Base-by-base conservation (phyloP, 2,329 filamentous ascomycete species). In the Verticillium tricorpus region DNA sequence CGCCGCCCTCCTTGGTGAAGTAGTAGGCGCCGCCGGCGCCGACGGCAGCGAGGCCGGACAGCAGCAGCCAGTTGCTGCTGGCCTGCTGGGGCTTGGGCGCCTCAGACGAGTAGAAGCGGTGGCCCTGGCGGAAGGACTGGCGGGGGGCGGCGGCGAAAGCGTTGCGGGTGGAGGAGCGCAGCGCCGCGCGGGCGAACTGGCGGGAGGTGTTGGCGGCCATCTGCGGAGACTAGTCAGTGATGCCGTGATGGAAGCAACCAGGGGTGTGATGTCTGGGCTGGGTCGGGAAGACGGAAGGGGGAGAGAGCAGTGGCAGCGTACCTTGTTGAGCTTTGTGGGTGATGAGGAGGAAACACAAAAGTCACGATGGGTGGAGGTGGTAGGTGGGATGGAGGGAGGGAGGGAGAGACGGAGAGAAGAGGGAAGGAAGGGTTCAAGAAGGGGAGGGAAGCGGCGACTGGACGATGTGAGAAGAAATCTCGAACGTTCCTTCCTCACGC, bases 91-190 rank as follows among this genome's bases (percentile, higher is more conserved):
- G 77, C 75, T 84, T 81, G 69, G 80, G 77, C 60, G 86, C 78
- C 77, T 87, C 88, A 61, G 90, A 89, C 55, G 93, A 89, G 80
- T 96, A 96, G 77, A 88, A 88, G 68, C 92, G 91, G 68, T 89
- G 90, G 71, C 86, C 86, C 71, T 89, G 83, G 76, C 89, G 90
- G 82, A 93, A 88, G 68, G 86, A 83, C 70, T 89, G 85, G 68
- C 89, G 85, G 60, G 84, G 82, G 56, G 83, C 80, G 61, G 83
- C 80, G 67, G 81, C 78, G 74, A 91, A 83, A 67, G 85, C 80
- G 70, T 80, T 84, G 70, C 84, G 86, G 55, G 85, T 77, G 60
- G 82, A 76, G 69, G 84, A 80, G 71, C 85, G 85, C 72, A 89
- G 78, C 62, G 88, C 80, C 67, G 82, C 79, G 73, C 84, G 84